phyloP scores from a whole-genome alignment of 2,329 filamentous ascomycete genomes.

The Rhynchosporium agropyri region DNA sequence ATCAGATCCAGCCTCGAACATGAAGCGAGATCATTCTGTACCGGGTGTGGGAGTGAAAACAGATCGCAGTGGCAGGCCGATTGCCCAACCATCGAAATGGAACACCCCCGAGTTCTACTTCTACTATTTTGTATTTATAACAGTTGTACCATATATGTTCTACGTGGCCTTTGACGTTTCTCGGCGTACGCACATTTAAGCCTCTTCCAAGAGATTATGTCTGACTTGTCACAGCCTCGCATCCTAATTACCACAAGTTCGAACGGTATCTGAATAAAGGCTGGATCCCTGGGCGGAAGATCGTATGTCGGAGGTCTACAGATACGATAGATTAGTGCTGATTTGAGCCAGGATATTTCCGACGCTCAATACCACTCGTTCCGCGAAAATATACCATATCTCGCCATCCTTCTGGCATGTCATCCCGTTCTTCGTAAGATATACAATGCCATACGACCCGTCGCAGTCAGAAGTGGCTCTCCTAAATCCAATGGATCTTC shows the following conservation, averaged over 20 bases:
- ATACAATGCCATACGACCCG: slow-evolving; percentile 59
- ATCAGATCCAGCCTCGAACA: slow-evolving; percentile 44
- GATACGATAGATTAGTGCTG: slow-evolving; percentile 18
- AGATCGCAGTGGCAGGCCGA: slow-evolving; percentile 49
- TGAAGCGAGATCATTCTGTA: slow-evolving; percentile 40
- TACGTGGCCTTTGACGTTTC: slow-evolving; percentile 88
- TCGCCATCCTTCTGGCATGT: slow-evolving; percentile 70
- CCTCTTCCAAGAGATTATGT: neutral
- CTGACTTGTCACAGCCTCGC: slow-evolving; percentile 60
- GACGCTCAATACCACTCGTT: slow-evolving; percentile 88
- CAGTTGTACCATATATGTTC: slow-evolving; percentile 82
- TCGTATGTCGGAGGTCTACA: slow-evolving; percentile 55
- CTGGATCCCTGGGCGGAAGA: slow-evolving; percentile 91
- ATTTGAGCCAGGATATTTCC: slow-evolving; percentile 70
- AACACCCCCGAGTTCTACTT: slow-evolving; percentile 81
- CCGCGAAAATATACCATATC: slow-evolving; percentile 81
- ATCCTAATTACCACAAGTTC: slow-evolving; percentile 80
- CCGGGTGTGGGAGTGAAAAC: slow-evolving; percentile 39
- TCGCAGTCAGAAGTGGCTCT: slow-evolving; percentile 30
- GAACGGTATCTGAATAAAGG: slow-evolving; percentile 72
- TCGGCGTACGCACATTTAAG: slow-evolving; percentile 58
- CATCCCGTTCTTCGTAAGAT: slow-evolving; percentile 77
- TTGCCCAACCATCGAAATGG: slow-evolving; percentile 73
- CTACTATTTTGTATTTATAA: slow-evolving; percentile 71
- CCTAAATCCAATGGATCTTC: slow-evolving; percentile 41